Conservation (phyloP, 202 grass and related monocot species). For the Zizania palustris region DNA sequence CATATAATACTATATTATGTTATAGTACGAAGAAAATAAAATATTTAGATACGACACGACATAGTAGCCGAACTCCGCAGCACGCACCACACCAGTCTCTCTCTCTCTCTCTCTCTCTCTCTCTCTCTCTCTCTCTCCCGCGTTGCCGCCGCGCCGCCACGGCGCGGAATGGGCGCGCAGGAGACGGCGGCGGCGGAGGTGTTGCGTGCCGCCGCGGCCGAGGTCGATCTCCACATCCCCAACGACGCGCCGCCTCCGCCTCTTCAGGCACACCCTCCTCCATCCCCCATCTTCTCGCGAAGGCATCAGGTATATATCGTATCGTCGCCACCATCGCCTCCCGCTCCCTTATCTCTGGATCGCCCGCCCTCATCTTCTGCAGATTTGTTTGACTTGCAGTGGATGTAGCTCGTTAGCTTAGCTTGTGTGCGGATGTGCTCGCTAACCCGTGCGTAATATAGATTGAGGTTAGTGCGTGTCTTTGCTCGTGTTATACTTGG, state of each 20-base stretch:
- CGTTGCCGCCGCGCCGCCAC: constrained; percentile 26
- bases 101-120: not conserved
- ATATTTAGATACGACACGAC: too few species aligned
- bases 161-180: constrained; percentile 48
- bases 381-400: not conserved
- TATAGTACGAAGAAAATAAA: too few species aligned
- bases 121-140: not conserved
- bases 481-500: not conserved
- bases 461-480: constrained; percentile 6
- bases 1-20: too few species aligned
- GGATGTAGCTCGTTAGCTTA: constrained; percentile 37
- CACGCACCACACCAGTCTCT: constrained; percentile 14
- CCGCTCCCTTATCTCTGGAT: not conserved
- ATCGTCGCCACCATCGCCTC: constrained; percentile 8
- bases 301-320: constrained; percentile 48
- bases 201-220: constrained; percentile 63
- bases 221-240: constrained; percentile 77
- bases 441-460: not conserved
- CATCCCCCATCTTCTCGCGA: constrained; percentile 51
- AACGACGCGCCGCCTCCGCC: constrained; percentile 67
- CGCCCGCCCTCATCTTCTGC: not conserved
- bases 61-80: too few species aligned
- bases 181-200: constrained; percentile 55
- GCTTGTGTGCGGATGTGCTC: constrained; percentile 21
- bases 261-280: constrained; percentile 70